Evolutionary conservation across 768 basidiomycete species (phyloP).

Genomic region (Suillus variegatus): DNA sequence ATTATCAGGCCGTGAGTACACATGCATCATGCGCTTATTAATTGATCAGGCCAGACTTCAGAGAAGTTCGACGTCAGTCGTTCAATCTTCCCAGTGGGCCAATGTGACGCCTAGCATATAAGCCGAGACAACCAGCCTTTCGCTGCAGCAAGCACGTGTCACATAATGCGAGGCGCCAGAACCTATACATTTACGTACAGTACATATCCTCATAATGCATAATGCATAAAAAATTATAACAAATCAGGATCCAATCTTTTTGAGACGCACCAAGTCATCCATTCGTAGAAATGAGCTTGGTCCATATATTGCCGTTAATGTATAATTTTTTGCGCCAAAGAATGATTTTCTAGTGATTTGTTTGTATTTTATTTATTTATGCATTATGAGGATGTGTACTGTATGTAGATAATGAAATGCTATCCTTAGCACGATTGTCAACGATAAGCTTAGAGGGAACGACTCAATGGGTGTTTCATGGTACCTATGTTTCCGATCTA

Average conservation of each 20-base stretch:
- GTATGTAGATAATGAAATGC: not conserved
- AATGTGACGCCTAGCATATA: not conserved
- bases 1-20: not conserved
- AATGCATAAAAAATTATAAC: no score
- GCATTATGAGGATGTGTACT: no score
- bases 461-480: not conserved
- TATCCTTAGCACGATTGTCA: not conserved
- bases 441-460: conserved; percentile 1
- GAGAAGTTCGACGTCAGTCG: not conserved
- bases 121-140: not conserved
- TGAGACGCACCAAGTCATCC: no score
- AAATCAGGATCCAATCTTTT: no score
- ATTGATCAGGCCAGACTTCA: no score
- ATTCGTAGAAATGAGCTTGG: no score
- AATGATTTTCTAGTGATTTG: no score
- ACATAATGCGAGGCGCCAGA: not conserved
- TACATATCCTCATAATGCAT: no score
- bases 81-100: not conserved
- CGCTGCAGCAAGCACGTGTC: not conserved
- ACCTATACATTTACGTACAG: not conserved
- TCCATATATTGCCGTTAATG: no score
- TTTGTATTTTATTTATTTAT: no score
- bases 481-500: not conserved
- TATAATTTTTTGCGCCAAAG: no score
- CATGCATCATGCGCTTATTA: no score